Base-by-base conservation (phyloP, 352 stramenopile genomes). In the Globisporangium irregulare region DNA sequence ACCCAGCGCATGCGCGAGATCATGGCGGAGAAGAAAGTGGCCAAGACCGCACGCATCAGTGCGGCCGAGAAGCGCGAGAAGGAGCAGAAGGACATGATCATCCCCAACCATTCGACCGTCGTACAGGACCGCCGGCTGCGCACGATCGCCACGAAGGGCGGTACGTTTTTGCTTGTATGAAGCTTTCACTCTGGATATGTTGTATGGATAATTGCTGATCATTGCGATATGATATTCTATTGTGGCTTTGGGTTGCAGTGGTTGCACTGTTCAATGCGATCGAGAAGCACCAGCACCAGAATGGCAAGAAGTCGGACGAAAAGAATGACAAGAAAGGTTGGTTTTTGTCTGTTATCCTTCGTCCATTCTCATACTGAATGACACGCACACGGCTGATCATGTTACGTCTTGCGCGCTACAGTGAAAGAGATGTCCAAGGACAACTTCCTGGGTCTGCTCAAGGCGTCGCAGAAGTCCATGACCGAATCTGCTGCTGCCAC, bases 371-470 rank as follows among this genome's bases (percentile, higher is more conserved):
- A 48, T 48, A 48, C 4, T 4, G 41, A 7, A 48, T n/a, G 41
- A n/a, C 15, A n/a, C 15, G 15, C 41, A 48, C 41, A 48, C 12
- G 41, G n/a, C 14, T 48, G 15, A 48, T n/a, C 14, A n/a, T 48
- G 20, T 29, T 58, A 38, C 63, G 6, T 24, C 8, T 9, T 57
- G 9, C 7, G 29, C 8, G 29, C 29, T 62, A 8, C 54, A 84
- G 84, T 92, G 46, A 94, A 95, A 67, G 84, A 90, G 48, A 86
- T 95, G 76, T 90, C 81, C 7, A 95, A 95, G 69, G 87, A 95
- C 59, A 89, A 85, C 58, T 95, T 95, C 66, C 32, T 95, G 48
- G 84, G 84, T 8, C 68, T 95, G 64, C 75, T 95, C 34, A 93
- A 95, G 76, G 75, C 79, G 14, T 72, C 81, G 25, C 68, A 84